Base-by-base conservation (phyloP, 441 rosid species). In the Erodium chrysanthum region DNA sequence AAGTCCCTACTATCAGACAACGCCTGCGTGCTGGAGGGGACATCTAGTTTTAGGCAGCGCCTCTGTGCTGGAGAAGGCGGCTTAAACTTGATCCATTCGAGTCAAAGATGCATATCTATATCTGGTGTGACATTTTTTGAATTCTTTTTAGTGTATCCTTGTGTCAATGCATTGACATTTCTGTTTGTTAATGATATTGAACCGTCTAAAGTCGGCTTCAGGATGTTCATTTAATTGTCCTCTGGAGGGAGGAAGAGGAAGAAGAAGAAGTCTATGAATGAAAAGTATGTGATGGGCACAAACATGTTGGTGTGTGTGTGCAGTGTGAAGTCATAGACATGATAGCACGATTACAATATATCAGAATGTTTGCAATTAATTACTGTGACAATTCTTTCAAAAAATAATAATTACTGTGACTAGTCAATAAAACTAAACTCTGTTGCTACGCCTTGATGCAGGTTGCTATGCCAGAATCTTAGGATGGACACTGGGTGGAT, bases 241-340 rank as follows among this genome's bases (percentile, higher is more conserved):
- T 27, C 8, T 33, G 40, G 40, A 33, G 40, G 40, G 40, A 33
- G 29, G 29, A 3, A n/a, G 33, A 29, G 40, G 40, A 33, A 31
- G 56, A 70, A 31, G 70, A 67, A 71, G 31, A 69, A 71, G 81
- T 71, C 75, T 61, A 29, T 65, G 62, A 29, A 29, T 65, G 62
- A 29, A 67, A 64, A 48, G 21, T 54, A 33, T 15, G 42, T 10
- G 59, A 46, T n/a, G 54, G 17, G 54, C 54, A 46, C 54, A 46
- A 46, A 46, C 54, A 46, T 46, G 54, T 46, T 46, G 54, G 8
- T 46, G 17, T 46, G 54, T 42, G 7, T 1, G 3, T 1, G 1
- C 9, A 37, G 7, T 37, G 44, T 37, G 44, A 37, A 37, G 44
- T 44, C 50, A 44, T 46, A 2, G 54, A 46, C 54, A 46, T 46